Base-by-base conservation (phyloP, 352 stramenopile genomes). In the Phytophthora tubulina region DNA sequence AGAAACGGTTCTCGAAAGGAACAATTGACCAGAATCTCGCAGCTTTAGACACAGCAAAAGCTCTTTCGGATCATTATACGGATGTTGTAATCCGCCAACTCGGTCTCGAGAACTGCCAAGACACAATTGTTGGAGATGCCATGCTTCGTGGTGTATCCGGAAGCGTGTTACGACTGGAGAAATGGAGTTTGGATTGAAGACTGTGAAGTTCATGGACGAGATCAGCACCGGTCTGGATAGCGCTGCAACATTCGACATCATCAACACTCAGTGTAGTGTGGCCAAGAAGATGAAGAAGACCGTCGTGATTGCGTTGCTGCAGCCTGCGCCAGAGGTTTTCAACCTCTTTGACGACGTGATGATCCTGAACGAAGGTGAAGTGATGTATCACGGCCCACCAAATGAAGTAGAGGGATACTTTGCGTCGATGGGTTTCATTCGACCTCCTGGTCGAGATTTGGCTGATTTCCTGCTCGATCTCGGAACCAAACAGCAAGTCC, bases 121-220 rank as follows among this genome's bases (percentile, higher is more conserved):
- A 90, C 61, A 89, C 85, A 6, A 70, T 90, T 30, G 75, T 90
- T 6, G 82, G 82, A 30, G 77, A 85, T 42, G 78, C 41, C 33
- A 88, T 88, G 72, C 36, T 86, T 15, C 78, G 82, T 14, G 82
- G 81, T n/a, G 74, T 97, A 11, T 92, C 77, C 7, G 93, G 93
- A 48, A 97, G 75, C 79, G 93, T 17, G 82, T 96, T 17, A 97
- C 94, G 60, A 91, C 92, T 41, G 88, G 84, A 15, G 91, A 92
- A 44, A 93, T 97, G 72, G 75, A 97, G 52, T 81, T 97, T 9
- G 94, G 88, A 1, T 75, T 88, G 66, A 88, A 91, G n/a, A 61
- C 63, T 3, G 76, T 94, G 32, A 64, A 89, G 7, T 60, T 97
- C 15, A 84, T 97, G 67, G 93, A 98, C 74, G 76, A 88, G 62